These are phyloP conservation scores for Scytalidium sp. DNA, from an alignment of 2,329 filamentous ascomycete genomes.

Conservation along the genomic window DNA sequence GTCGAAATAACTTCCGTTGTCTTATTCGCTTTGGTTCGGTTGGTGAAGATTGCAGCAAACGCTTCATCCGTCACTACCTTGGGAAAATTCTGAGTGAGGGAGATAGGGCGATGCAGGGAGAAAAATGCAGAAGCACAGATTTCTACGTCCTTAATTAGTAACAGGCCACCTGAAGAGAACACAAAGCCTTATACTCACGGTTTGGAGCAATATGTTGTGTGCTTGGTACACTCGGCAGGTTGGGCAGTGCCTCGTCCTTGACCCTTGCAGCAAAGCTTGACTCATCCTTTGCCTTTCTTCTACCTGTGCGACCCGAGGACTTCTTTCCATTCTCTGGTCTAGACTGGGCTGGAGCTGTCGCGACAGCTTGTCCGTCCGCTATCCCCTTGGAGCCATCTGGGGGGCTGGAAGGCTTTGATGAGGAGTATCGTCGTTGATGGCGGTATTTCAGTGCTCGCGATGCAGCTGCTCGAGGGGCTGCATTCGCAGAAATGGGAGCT, in stretches of 20 bases:
- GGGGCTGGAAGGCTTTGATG: constrained; percentile 34
- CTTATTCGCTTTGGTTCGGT: constrained; percentile 47
- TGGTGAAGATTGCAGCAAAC: constrained; percentile 81
- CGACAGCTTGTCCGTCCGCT: constrained; percentile 12
- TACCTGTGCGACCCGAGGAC: constrained; percentile 31
- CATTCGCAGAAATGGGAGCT: constrained; percentile 16
- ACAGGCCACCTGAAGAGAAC: neutral
- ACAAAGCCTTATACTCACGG: constrained; percentile 39
- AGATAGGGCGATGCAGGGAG: constrained; percentile 91
- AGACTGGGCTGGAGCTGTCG: constrained; percentile 18
- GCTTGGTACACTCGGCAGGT: constrained; percentile 71
- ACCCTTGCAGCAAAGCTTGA: constrained; percentile 30
- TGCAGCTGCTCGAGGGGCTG: constrained; percentile 19
- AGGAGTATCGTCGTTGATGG: constrained; percentile 31
- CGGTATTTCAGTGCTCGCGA: constrained; percentile 24
- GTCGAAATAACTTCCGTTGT: constrained; percentile 63
- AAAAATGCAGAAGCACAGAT: constrained; percentile 90
- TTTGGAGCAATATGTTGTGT: constrained; percentile 69
- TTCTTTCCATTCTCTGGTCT: constrained; percentile 23
- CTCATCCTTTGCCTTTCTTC: constrained; percentile 55
- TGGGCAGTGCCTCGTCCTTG: constrained; percentile 45
- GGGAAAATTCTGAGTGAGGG: constrained; percentile 78
- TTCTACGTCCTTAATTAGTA: constrained; percentile 50
- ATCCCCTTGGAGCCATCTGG: constrained; percentile 30
- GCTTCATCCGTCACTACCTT: constrained; percentile 67